These are phyloP conservation scores for Begonia peltatifolia DNA, from an alignment of 306 rosid species.

Conservation along the genomic window DNA sequence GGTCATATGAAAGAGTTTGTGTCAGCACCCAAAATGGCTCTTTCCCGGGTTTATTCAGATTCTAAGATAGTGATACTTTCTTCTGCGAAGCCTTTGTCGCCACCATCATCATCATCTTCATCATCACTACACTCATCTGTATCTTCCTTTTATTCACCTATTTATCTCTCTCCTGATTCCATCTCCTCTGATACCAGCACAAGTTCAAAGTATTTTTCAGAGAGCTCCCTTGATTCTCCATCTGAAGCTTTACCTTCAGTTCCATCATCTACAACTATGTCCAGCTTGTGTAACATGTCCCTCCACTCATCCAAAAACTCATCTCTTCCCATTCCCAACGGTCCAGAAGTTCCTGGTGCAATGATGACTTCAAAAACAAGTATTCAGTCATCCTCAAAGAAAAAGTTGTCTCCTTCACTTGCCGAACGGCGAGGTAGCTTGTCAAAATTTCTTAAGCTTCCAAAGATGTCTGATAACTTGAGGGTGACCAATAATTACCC, in stretches of 20 bases:
- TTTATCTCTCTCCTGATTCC: conserved; percentile 76
- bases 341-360: conserved; percentile 29
- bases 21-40: conserved; percentile 46
- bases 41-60: conserved; percentile 75
- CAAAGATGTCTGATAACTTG: conserved; percentile 34
- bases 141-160: conserved; percentile 30
- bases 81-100: conserved; percentile 15
- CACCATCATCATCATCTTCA: conserved; percentile 23
- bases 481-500: conserved; percentile 23
- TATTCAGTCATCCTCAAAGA: conserved; percentile 31
- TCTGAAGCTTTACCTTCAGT: conserved; percentile 15
- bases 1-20: conserved; percentile 64
- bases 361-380: conserved; percentile 24
- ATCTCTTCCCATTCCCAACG: conserved; percentile 25
- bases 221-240: conserved; percentile 65
- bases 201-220: conserved; percentile 46
- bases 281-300: conserved; percentile 44
- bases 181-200: conserved; percentile 67
- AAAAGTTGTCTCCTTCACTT: conserved; percentile 61
- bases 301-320: conserved; percentile 29
- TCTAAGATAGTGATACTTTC: conserved; percentile 58
- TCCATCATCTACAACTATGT: conserved; percentile 34
- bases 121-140: conserved; percentile 6
- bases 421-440: conserved; percentile 85
- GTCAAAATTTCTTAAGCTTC: conserved; percentile 66